Evolutionary conservation across 2,329 filamentous ascomycete species (phyloP).

Genomic region (Chaetomium sp.): DNA sequence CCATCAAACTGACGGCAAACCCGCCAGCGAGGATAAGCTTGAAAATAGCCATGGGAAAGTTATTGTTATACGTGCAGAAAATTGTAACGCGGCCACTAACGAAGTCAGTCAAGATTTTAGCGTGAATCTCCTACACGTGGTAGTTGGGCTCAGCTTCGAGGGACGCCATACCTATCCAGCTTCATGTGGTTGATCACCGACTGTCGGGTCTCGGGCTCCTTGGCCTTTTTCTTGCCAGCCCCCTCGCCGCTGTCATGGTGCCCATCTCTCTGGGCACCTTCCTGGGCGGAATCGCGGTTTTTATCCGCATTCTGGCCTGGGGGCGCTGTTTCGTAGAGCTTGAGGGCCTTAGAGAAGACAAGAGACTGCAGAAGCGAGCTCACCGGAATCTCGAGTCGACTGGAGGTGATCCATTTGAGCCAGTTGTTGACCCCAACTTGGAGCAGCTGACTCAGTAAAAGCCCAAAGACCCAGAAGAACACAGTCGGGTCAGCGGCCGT

Average conservation of each 20-base stretch:
- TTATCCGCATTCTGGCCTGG: constrained; percentile 19
- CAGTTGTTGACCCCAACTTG: constrained; percentile 28
- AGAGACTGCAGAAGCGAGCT: constrained; percentile 29
- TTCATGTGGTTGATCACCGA: constrained; percentile 34
- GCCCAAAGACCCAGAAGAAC: constrained; percentile 29
- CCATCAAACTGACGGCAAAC: constrained; percentile 28
- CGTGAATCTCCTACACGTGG: not conserved
- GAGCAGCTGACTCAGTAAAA: constrained; percentile 27
- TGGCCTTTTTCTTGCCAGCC: constrained; percentile 11
- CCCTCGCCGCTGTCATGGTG: constrained; percentile 2
- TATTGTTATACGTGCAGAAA: constrained; percentile 30
- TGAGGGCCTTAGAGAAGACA: constrained; percentile 32
- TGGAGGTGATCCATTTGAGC: constrained; percentile 30
- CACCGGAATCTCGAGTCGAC: constrained; percentile 29
- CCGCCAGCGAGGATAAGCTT: constrained; percentile 29
- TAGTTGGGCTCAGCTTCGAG: not conserved
- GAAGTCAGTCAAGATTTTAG: not conserved
- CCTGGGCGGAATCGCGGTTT: constrained; percentile 7
- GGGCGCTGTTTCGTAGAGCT: constrained; percentile 29
- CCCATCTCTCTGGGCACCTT: not conserved
- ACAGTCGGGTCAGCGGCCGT: constrained; percentile 23
- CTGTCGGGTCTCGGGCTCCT: constrained; percentile 26
- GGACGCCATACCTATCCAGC: constrained; percentile 27
- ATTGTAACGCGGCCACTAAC: constrained; percentile 27
- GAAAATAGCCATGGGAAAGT: constrained; percentile 30